phyloP scores from a whole-genome alignment of 192 early-diverging fungal species.

The Backusella tuberculispora region DNA sequence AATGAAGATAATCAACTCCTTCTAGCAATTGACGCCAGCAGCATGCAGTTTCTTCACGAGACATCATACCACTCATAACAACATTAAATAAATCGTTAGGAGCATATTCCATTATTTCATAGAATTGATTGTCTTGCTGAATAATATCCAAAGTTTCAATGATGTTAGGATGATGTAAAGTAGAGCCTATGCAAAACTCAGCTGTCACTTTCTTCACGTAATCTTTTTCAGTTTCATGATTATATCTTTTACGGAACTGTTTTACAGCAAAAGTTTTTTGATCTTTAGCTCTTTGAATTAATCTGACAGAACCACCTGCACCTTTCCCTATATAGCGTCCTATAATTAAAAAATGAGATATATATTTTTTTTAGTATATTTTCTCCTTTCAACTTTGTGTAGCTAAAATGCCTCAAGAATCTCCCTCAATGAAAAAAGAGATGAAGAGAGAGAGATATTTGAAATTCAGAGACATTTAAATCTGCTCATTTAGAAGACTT shows the following conservation, averaged over 20 bases:
- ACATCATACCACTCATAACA: slow-evolving; percentile 78
- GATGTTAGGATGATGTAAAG: slow-evolving; percentile 89
- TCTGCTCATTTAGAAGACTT: background rate
- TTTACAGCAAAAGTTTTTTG: slow-evolving; percentile 73
- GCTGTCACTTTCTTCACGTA: slow-evolving; percentile 94
- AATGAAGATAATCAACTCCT: slow-evolving; percentile 79
- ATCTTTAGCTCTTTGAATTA: slow-evolving; percentile 62
- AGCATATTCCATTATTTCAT: slow-evolving; percentile 91
- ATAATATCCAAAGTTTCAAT: slow-evolving; percentile 94
- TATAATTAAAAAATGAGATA: slow-evolving; percentile 22
- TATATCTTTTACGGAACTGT: slow-evolving; percentile 73
- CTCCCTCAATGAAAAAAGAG: slow-evolving; percentile 6
- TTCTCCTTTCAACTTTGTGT: background rate
- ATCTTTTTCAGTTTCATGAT: slow-evolving; percentile 86
- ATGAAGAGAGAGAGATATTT: background rate
- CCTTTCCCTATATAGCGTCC: slow-evolving; percentile 60
- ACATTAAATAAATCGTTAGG: slow-evolving; percentile 87
- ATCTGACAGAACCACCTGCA: slow-evolving; percentile 73
- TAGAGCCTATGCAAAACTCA: slow-evolving; percentile 96
- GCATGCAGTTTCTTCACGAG: slow-evolving; percentile 81
- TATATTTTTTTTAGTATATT: slow-evolving; percentile 20
- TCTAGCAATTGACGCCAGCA: slow-evolving; percentile 79
- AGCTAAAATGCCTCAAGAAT: slow-evolving; percentile 28
- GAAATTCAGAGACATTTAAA: slow-evolving; percentile 16
- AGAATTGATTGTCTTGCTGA: slow-evolving; percentile 78